Percentiles rank a stretch among this genome's conserved stretches.
Evolutionary conservation across 2,329 filamentous ascomycete species (phyloP).

Genomic region (Xylariaceae sp.): DNA sequence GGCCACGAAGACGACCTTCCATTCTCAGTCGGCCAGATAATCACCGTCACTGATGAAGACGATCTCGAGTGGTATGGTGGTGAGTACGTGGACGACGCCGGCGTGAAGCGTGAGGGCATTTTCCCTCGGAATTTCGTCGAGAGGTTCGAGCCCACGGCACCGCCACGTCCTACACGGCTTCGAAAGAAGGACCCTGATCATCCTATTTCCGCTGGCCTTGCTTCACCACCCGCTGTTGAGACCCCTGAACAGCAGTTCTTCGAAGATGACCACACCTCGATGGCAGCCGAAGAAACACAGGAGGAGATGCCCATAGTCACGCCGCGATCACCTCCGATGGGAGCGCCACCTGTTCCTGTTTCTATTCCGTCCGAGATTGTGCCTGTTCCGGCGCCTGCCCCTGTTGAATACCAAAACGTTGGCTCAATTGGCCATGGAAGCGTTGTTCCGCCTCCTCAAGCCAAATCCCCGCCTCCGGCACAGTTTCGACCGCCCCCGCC

Average conservation of each 20-base stretch:
- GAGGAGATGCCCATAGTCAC: slow-evolving; percentile 33
- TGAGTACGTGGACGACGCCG: slow-evolving; percentile 73
- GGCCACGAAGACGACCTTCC: slow-evolving; percentile 91
- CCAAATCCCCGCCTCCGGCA: slow-evolving; percentile 39
- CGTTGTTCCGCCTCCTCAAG: slow-evolving; percentile 37
- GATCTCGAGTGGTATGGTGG: slow-evolving; percentile 92
- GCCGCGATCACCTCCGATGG: slow-evolving; percentile 29
- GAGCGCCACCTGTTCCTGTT: slow-evolving; percentile 27
- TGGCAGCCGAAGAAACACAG: slow-evolving; percentile 14
- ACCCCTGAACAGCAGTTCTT: slow-evolving; percentile 25
- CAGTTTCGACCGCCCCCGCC: slow-evolving; percentile 41
- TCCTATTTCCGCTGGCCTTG: slow-evolving; percentile 33
- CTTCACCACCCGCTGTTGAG: slow-evolving; percentile 30
- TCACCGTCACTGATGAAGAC: slow-evolving; percentile 88
- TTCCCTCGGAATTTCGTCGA: slow-evolving; percentile 98
- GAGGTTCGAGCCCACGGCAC: slow-evolving; percentile 85
- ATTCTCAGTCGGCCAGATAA: slow-evolving; percentile 80
- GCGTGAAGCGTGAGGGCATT: slow-evolving; percentile 73
- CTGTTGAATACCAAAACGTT: slow-evolving; percentile 30
- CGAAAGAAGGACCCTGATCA: slow-evolving; percentile 59
- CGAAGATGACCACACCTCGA: slow-evolving; percentile 21
- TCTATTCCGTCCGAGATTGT: slow-evolving; percentile 36
- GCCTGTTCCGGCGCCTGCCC: slow-evolving; percentile 35
- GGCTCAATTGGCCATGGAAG: slow-evolving; percentile 38
- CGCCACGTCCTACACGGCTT: slow-evolving; percentile 73